Evolutionary conservation across 202 grass and related monocot species (phyloP).

Genomic region (Carex arenaria): DNA sequence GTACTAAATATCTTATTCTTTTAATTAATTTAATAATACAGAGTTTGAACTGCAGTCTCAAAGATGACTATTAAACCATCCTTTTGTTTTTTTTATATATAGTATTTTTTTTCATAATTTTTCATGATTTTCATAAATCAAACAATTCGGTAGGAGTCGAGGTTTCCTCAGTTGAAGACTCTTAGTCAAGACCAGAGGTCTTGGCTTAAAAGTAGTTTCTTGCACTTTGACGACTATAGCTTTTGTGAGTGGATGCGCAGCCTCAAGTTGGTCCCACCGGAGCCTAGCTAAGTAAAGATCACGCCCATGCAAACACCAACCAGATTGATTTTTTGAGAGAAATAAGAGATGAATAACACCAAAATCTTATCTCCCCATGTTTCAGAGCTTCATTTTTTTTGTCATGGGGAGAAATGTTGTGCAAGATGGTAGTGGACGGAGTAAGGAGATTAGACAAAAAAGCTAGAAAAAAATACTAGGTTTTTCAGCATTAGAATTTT

Average conservation of each 20-base stretch:
- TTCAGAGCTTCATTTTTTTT: not conserved
- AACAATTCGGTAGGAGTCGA: conserved; percentile 65
- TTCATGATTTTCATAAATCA: not conserved
- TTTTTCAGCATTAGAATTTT: conserved; percentile 5
- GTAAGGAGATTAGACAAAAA: conserved; percentile 3
- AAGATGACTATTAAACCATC: not conserved
- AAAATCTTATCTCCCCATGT: not conserved
- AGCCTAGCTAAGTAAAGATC: conserved; percentile 55
- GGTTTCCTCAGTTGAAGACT: conserved; percentile 72
- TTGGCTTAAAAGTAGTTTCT: conserved; percentile 82
- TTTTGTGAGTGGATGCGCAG: conserved; percentile 99
- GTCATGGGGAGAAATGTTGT: not conserved
- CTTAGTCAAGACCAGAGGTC: conserved; percentile 64
- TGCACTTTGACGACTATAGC: conserved; percentile 84
- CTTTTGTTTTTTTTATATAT: too few species aligned
- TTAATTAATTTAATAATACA: not conserved
- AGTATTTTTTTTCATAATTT: too few species aligned
- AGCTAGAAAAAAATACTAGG: not conserved
- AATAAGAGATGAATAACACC: not conserved
- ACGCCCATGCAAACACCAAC: not conserved
- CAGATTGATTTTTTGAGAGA: conserved; percentile 7
- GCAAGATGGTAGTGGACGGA: not conserved
- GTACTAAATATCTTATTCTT: not conserved
- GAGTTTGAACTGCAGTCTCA: too few species aligned
- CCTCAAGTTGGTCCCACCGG: conserved; percentile 83